Base-by-base conservation (phyloP, 305 asterid species). In the Plantago lanceolata region DNA sequence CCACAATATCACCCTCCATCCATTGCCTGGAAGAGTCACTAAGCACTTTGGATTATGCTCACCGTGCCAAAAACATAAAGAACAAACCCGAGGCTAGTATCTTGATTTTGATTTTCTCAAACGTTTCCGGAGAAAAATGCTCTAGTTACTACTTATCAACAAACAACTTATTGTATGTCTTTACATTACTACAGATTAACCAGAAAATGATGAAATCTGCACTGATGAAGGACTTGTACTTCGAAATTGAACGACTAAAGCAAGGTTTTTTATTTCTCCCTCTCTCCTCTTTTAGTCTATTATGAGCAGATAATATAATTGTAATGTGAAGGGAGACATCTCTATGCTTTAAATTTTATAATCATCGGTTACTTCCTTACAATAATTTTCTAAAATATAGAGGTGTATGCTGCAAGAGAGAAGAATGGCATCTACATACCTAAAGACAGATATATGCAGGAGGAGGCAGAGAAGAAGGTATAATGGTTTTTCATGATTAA, bases 131-230 rank as follows among this genome's bases (percentile, higher is more conserved):
- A 28, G 61, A 17, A 63, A 44, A 17, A 56, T 70, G 48, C 59
- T 71, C 8, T 61, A 59, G 61, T 61, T 68, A 50, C 58, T 65
- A 19, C 54, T 18, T 35, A 58, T 66, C 6, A 37, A 26, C 52
- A 57, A 35, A 37, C 59, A 8, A 57, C 48, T 59, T 44, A 17
- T 58, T 62, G 48, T 40, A 19, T 72, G 70, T 66, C 71, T 68
- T 13, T 43, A 44, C 45, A 37, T 71, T 59, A 19, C 71, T 70
- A 45, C 85, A 94, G 99, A 73, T 94, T 71, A 90, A 94, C 72
- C 97, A 88, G 79, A 94, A 94, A 84, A 88, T 94, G 97, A 90
- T 94, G 99, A 94, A 94, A 81, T 90, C 99, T 65, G 95, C 95
- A 50, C 65, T 94, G 51, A 90, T 94, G 69, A 94, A 86, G 80